Evolutionary conservation across 108 stramenopile genomes (phyloP).

Genomic region (Discostella stelligeroides): DNA sequence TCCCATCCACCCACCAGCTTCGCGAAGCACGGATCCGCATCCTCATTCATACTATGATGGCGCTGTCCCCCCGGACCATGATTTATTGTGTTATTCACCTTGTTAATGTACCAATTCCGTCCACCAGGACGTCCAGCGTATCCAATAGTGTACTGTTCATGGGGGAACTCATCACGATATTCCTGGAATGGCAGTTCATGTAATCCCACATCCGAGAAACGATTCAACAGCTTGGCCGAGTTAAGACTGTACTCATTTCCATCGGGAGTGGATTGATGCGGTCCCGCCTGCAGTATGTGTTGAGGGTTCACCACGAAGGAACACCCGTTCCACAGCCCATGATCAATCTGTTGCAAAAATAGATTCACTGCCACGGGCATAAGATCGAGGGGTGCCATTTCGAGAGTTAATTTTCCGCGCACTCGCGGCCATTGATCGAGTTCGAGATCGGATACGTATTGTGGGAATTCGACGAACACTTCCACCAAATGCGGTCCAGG

Average conservation of each 20-base stretch:
- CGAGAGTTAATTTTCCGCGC: slow-evolving; percentile 53
- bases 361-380: slow-evolving; percentile 84
- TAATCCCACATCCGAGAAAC: slow-evolving; percentile 54
- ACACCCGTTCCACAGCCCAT: slow-evolving; percentile 69
- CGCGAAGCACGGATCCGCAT: slow-evolving; percentile 95
- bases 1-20: slow-evolving; percentile 69
- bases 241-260: slow-evolving; percentile 15
- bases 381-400: slow-evolving; percentile 69
- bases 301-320: slow-evolving; percentile 75
- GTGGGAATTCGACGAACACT: slow-evolving; percentile 57
- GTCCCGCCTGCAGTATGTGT: slow-evolving; percentile 83
- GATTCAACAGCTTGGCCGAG: slow-evolving; percentile 29
- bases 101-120: slow-evolving; percentile 91
- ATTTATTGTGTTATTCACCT: slow-evolving; percentile 69
- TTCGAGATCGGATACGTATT: slow-evolving; percentile 1
- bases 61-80: slow-evolving; percentile 93
- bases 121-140: slow-evolving; percentile 92
- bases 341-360: slow-evolving; percentile 84
- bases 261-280: slow-evolving; percentile 35
- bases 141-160: slow-evolving; percentile 78
- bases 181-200: slow-evolving; percentile 75
- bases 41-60: slow-evolving; percentile 69
- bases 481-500: slow-evolving; percentile 74
- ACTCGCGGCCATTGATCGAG: slow-evolving; percentile 28
- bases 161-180: slow-evolving; percentile 75